Conservation (phyloP, 768 basidiomycete species). For the Boletus barrowsii region DNA sequence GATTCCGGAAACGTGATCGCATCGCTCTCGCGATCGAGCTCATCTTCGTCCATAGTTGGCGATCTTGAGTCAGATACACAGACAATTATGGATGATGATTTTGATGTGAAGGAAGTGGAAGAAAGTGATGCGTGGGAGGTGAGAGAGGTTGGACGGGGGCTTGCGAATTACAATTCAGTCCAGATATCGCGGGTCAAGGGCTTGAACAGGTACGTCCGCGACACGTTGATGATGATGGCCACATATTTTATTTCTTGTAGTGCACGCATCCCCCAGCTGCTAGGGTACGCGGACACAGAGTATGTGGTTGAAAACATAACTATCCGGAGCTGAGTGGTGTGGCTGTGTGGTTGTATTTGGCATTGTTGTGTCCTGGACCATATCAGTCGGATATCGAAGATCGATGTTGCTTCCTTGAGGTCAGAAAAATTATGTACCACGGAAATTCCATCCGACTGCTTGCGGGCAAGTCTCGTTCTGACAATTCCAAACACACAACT, state of each 20-base stretch:
- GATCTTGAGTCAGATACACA: constrained; percentile 23
- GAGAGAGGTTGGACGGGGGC: constrained; percentile 87
- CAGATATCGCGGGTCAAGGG: constrained; percentile 90
- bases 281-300: constrained; percentile 96
- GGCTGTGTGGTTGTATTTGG: constrained; percentile 45
- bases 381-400: background rate
- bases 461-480: constrained; percentile 48
- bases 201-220: constrained; percentile 72
- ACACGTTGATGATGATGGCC: background rate
- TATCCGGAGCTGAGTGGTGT: constrained; percentile 46
- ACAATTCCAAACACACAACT: constrained; percentile 1
- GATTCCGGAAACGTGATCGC: constrained; percentile 28
- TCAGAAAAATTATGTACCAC: constrained; percentile 68
- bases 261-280: constrained; percentile 68
- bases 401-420: constrained; percentile 9
- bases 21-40: constrained; percentile 37
- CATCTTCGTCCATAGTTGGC: constrained; percentile 33
- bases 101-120: constrained; percentile 31
- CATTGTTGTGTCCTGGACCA: constrained; percentile 15
- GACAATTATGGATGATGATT: constrained; percentile 33
- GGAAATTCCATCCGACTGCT: constrained; percentile 77
- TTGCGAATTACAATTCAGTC: constrained; percentile 93
- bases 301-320: constrained; percentile 96
- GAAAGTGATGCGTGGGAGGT: constrained; percentile 62
- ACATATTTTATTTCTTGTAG: constrained; percentile 39